Base-by-base conservation (phyloP, 305 asterid genomes). In the Fraxinus xanthoxyloides region DNA sequence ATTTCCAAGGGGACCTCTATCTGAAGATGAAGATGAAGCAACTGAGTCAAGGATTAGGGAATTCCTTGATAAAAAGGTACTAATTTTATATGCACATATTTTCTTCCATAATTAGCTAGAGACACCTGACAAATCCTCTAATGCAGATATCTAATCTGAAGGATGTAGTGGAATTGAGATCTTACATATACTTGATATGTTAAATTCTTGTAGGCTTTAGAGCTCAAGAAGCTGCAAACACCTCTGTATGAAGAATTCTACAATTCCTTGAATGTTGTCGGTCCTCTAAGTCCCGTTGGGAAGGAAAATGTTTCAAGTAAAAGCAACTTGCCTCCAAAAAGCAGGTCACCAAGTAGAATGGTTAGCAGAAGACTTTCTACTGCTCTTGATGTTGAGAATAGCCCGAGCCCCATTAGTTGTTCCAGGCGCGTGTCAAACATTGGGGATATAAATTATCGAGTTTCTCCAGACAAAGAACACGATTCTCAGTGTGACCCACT, bases 1-100 rank as follows among this genome's bases (percentile, higher is more conserved):
- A 85, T 91, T 92, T 91, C 91, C 96, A 38, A 82, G 80, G 76
- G 97, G 92, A 77, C 94, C 82, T 26, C 90, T 75, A 77, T 79
- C 87, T 73, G 98, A 93, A 82, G 98, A 97, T 74, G 98, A 96
- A 21, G 98, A 94, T 12, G 98, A 92, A 88, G 92, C 86, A 65
- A 94, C 98, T 32, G 99, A 97, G 81, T 85, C 96, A 17, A 97
- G 95, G 89, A 97, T 97, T 85, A 88, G 93, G 87, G 97, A 94
- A 32, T 94, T 97, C 87, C 94, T 97, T 48, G 95, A 90, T 85
- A 98, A 92, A 89, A 97, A 97, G 98, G 99, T 97, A 76, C 82
- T 28, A 73, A 23, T 77, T 72, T 30, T 35, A 24, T 78, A 36
- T 76, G 38, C 13, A 28, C 19, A 17, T 2, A 69, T 46, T 77